These are phyloP conservation scores for Linum tenue DNA, from an alignment of 345 rosid genomes.

Conservation along the genomic window DNA sequence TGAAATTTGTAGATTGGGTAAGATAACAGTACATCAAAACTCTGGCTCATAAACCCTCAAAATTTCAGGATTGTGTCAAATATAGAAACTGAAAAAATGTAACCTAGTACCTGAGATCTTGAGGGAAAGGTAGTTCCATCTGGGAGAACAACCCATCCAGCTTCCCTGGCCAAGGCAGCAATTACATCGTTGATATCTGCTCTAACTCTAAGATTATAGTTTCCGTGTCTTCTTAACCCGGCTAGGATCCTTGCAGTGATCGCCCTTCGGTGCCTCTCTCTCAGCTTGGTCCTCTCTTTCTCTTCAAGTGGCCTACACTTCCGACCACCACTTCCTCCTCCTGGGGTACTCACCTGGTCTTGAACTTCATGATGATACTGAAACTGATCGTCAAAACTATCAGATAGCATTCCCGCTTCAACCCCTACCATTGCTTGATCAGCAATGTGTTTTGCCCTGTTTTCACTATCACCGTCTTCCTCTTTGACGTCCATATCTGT, in stretches of 20 bases:
- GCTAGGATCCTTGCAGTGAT: slow-evolving; percentile 97
- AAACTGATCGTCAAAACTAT: slow-evolving; percentile 44
- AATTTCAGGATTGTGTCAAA: background rate
- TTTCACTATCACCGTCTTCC: slow-evolving; percentile 60
- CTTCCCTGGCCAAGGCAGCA: slow-evolving; percentile 98
- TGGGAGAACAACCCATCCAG: slow-evolving; percentile 99
- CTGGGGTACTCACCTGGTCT: slow-evolving; percentile 67
- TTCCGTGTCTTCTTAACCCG: slow-evolving; percentile 91
- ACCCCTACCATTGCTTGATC: slow-evolving; percentile 36
- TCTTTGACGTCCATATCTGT: slow-evolving; percentile 84
- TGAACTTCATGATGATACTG: slow-evolving; percentile 55
- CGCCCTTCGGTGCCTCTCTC: slow-evolving; percentile 95
- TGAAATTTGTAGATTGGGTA: slow-evolving; percentile 21
- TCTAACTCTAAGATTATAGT: slow-evolving; percentile 95
- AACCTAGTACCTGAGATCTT: slow-evolving; percentile 66
- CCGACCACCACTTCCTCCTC: slow-evolving; percentile 53
- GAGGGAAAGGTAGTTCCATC: slow-evolving; percentile 99
- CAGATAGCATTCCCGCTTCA: slow-evolving; percentile 36
- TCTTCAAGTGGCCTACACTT: slow-evolving; percentile 85
- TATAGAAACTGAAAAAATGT: background rate
- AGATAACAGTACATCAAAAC: background rate
- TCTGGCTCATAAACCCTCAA: background rate
- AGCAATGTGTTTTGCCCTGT: slow-evolving; percentile 40
- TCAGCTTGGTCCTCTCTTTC: slow-evolving; percentile 91
- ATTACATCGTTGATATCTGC: slow-evolving; percentile 99